Percentiles rank a stretch among this genome's conserved stretches.
phyloP scores from a whole-genome alignment of 306 rosid species.

The Herpetospermum pedunculosum region DNA sequence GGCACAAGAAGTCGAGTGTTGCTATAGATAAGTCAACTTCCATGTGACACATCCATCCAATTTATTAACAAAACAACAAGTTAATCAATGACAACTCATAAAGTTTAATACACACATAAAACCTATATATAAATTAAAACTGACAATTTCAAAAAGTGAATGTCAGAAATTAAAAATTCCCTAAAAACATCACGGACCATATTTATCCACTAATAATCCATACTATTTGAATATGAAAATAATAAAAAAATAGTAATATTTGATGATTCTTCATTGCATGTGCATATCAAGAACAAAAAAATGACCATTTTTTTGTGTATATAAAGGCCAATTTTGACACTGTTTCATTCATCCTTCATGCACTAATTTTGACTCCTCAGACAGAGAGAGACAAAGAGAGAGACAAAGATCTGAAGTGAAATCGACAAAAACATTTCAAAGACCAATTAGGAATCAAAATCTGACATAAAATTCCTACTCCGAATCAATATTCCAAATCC shows the following conservation, averaged over 20 bases:
- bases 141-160: neutral
- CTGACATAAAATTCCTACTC: neutral
- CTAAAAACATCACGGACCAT: neutral
- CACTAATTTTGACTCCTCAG: too few species aligned
- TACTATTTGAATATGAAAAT: neutral
- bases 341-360: neutral
- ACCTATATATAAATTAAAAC: neutral
- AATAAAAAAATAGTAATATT: too few species aligned
- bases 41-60: constrained; percentile 2
- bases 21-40: too few species aligned
- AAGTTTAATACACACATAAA: neutral
- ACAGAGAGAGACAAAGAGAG: neutral
- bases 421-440: neutral
- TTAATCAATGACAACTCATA: neutral
- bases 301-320: neutral
- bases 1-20: too few species aligned
- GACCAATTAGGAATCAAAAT: neutral
- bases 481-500: neutral
- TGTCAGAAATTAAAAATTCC: neutral
- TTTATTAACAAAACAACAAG: neutral
- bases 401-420: neutral
- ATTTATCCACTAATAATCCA: neutral
- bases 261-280: neutral
- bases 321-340: neutral
- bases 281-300: neutral